These are phyloP conservation scores for Boletus bicolor DNA, from an alignment of 768 basidiomycete genomes.

Conservation along the genomic window DNA sequence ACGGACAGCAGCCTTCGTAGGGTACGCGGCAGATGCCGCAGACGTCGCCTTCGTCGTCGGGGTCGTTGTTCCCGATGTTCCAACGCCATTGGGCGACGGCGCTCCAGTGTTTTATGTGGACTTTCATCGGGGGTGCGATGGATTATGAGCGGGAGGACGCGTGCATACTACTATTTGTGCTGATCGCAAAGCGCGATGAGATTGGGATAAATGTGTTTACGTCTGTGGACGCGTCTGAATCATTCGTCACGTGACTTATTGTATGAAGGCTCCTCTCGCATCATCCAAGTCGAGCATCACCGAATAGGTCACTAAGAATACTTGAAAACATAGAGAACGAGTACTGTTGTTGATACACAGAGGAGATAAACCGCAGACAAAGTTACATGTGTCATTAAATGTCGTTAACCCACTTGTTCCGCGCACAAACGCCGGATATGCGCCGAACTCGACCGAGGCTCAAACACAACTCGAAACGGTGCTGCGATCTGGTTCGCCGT, in stretches of 20 bases:
- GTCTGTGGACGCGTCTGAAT: background rate
- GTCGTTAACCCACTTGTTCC: background rate
- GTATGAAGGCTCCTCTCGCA: too few relatives aligned
- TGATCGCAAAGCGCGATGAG: too few relatives aligned
- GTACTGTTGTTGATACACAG: background rate
- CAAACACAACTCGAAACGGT: conserved; percentile 1
- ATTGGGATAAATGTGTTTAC: background rate
- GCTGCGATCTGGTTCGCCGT: background rate
- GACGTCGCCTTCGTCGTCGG: conserved; percentile 55
- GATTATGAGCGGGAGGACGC: background rate
- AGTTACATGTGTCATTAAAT: background rate
- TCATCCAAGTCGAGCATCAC: too few relatives aligned
- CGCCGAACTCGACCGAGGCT: background rate
- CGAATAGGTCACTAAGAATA: background rate
- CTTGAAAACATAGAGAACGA: background rate
- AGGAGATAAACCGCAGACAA: background rate
- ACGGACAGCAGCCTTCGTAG: conserved; percentile 93
- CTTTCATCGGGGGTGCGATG: conserved; percentile 49
- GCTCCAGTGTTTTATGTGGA: conserved; percentile 81
- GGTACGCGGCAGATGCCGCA: conserved; percentile 90
- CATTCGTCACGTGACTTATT: background rate
- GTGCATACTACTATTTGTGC: background rate
- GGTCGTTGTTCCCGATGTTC: conserved; percentile 48
- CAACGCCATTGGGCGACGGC: conserved; percentile 89
- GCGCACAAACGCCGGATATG: conserved; percentile 2